Base-by-base conservation (phyloP, 2,329 filamentous ascomycete species). In the Cryphonectria carpinicola region DNA sequence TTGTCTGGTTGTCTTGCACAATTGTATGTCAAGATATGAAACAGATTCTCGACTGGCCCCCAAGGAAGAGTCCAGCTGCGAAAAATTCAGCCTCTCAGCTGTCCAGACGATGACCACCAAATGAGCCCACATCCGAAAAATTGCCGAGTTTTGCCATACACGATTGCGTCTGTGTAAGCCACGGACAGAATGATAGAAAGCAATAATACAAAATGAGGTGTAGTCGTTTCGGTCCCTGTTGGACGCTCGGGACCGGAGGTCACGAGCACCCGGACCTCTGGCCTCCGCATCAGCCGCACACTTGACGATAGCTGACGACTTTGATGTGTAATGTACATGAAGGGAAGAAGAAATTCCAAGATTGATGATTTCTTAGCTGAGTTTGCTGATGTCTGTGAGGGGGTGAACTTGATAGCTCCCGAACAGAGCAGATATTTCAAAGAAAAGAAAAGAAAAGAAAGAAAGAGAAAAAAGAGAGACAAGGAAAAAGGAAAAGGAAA, bases 91-190 rank as follows among this genome's bases (percentile, higher is more conserved):
- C 28, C 19, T 22, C 52, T 52, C 64, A 65, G 43, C 43, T 43
- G 32, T 56, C 28, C 64, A 65, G 46, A 37, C 46, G 28, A 65
- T 65, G 43, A 49, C 43, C 43, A 52, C 64, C 64, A 65, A 22
- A 13, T n/a, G n/a, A 35, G 17, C 41, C 25, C 63, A 32, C 35
- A 13, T 52, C 22, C 17, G 6, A 14, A 13, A 4, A 1, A 6
- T 54, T 17, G 37, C 28, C 14, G 8, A 28, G 22, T 2, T 17
- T 65, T 19, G 43, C 32, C 37, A 10, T 3, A 46, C 39, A 8
- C n/a, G 28, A 43, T 28, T 32, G 61, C 11, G 28, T 22, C 8
- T 32, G 25, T 52, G 41, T 4, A 43, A 8, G 22, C 25, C 52
- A 56, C 11, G 25, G 13, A 32, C 52, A 56, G 4, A 32, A 49